phyloP scores from a whole-genome alignment of 2,329 filamentous ascomycete genomes.

The Nannizziopsis arthrosporioides region DNA sequence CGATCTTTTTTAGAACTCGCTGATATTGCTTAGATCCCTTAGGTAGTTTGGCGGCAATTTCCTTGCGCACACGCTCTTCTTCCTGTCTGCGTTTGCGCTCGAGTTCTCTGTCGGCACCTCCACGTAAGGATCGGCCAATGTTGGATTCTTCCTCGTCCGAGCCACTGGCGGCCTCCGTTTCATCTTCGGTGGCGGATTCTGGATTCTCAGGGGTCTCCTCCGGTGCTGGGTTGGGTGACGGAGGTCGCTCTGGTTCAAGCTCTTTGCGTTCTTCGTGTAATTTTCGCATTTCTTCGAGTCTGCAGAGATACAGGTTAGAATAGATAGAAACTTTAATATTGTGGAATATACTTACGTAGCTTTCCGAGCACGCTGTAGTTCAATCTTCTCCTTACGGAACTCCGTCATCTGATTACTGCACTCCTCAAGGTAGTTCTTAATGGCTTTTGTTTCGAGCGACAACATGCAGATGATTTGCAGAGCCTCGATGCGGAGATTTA shows the following conservation, averaged over 20 bases:
- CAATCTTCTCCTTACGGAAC: constrained; percentile 90
- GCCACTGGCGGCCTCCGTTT: constrained; percentile 46
- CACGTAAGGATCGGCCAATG: constrained; percentile 46
- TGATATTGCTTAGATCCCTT: constrained; percentile 82
- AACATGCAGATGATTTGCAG: constrained; percentile 80
- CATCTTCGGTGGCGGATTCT: constrained; percentile 44
- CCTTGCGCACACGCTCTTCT: constrained; percentile 56
- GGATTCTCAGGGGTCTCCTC: constrained; percentile 31
- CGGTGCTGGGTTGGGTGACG: constrained; percentile 33
- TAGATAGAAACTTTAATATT: not conserved
- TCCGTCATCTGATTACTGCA: constrained; percentile 90
- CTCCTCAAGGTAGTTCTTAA: constrained; percentile 80
- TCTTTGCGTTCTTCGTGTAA: constrained; percentile 38
- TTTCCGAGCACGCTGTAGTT: constrained; percentile 69
- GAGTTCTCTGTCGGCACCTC: constrained; percentile 55
- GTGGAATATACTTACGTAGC: constrained; percentile 37
- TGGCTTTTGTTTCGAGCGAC: constrained; percentile 71
- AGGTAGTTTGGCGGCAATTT: constrained; percentile 53
- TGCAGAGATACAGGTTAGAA: constrained; percentile 14
- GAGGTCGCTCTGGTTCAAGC: constrained; percentile 37
- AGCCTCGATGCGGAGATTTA: constrained; percentile 69
- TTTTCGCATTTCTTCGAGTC: constrained; percentile 35
- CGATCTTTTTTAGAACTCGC: constrained; percentile 76
- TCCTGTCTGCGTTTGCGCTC: constrained; percentile 69
- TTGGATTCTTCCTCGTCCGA: constrained; percentile 36